phyloP scores from a whole-genome alignment of 1,139 yeast species.

The Entelexis paramagnoliae region DNA sequence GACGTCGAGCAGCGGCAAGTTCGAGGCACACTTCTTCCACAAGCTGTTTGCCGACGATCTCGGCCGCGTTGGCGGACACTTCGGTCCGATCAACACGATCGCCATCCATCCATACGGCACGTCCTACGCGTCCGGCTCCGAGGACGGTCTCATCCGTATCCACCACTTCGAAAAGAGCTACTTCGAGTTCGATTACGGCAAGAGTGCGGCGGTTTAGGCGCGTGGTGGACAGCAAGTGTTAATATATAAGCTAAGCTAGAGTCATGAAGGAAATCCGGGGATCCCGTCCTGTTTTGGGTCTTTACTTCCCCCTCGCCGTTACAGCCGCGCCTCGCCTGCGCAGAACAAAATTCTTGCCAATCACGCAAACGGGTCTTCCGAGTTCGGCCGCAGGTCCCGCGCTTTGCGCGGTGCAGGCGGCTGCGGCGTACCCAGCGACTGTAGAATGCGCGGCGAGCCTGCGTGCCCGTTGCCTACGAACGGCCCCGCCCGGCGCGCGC shows the following conservation, averaged over 20 bases:
- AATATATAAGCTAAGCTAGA: background rate
- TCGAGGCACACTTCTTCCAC: slow-evolving; percentile 93
- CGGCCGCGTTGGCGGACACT: slow-evolving; percentile 96
- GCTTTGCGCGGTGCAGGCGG: background rate
- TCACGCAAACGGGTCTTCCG: background rate
- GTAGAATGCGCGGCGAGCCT: background rate
- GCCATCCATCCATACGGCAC: slow-evolving; percentile 94
- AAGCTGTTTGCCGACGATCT: slow-evolving; percentile 90
- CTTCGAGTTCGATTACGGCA: slow-evolving; percentile 63
- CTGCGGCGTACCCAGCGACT: background rate
- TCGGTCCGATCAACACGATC: slow-evolving; percentile 92
- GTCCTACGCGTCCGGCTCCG: slow-evolving; percentile 93
- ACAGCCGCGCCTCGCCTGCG: no score
- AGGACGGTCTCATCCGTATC: slow-evolving; percentile 93
- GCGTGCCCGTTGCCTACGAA: background rate
- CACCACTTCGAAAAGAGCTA: slow-evolving; percentile 88
- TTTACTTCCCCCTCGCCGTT: no score
- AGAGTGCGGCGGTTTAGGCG: slow-evolving; percentile 4
- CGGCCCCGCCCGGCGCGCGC: background rate
- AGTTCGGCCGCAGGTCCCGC: background rate
- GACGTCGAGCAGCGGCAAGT: slow-evolving; percentile 89
- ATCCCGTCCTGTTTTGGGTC: no score
- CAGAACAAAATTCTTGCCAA: background rate
- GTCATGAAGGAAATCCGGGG: background rate
- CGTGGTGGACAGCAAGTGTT: background rate